Conservation (phyloP, 495 filamentous ascomycete species). For the Penicillium nucicola region DNA sequence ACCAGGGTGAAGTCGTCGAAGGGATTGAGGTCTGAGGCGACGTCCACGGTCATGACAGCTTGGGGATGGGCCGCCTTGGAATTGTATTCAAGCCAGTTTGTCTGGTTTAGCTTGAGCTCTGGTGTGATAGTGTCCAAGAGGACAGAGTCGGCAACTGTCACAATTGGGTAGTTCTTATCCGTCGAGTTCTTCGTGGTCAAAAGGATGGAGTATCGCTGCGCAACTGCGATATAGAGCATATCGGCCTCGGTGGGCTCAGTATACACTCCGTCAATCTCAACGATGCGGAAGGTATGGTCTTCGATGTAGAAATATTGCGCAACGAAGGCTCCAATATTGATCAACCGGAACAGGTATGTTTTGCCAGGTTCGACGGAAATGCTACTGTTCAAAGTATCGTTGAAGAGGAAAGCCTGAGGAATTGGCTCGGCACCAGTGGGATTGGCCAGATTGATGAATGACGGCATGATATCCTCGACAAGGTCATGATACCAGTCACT, state of each 20-base stretch:
- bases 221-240: constrained; percentile 65
- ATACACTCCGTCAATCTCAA: constrained; percentile 54
- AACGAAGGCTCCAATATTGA: constrained; percentile 74
- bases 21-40: constrained; percentile 29
- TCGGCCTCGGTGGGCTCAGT: constrained; percentile 54
- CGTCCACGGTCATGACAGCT: constrained; percentile 47
- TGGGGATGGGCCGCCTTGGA: constrained; percentile 49
- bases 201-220: constrained; percentile 68
- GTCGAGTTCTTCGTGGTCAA: constrained; percentile 64
- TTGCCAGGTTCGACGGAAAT: constrained; percentile 65
- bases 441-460: constrained; percentile 48
- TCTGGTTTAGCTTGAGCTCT: constrained; percentile 60
- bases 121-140: constrained; percentile 31
- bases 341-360: constrained; percentile 75
- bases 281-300: constrained; percentile 60
- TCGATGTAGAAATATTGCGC: constrained; percentile 79
- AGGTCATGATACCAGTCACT: constrained; percentile 63
- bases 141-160: constrained; percentile 28
- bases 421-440: constrained; percentile 53
- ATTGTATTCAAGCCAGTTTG: constrained; percentile 78
- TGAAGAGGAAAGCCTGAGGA: constrained; percentile 52
- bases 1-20: constrained; percentile 56
- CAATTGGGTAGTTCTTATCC: constrained; percentile 65
- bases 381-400: constrained; percentile 54
- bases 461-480: constrained; percentile 37